A percentile compares a stretch with the other conserved stretches of the same genome.
phyloP scores from a whole-genome alignment of 2,329 filamentous ascomycete species.

The Aspergillus japonicus region DNA sequence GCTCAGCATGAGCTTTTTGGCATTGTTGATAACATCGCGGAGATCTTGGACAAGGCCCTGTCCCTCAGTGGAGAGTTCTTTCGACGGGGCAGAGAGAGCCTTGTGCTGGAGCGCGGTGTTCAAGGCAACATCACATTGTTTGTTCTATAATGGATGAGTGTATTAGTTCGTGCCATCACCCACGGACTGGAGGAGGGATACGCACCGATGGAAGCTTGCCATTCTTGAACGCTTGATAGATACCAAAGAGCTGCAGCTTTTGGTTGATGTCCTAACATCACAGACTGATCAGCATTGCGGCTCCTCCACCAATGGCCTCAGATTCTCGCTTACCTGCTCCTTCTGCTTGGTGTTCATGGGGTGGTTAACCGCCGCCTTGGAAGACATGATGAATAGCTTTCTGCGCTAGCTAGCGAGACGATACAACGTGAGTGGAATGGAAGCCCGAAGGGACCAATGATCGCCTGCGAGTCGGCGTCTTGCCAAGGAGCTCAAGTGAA shows the following conservation, averaged over 20 bases:
- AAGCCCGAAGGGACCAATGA: neutral
- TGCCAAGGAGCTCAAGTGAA: neutral
- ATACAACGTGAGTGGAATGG: neutral
- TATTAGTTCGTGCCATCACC: neutral
- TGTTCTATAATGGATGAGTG: conserved; percentile 60
- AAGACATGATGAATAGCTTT: conserved; percentile 6
- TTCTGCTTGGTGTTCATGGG: conserved; percentile 11
- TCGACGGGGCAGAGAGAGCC: conserved; percentile 67
- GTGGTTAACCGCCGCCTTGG: conserved; percentile 8
- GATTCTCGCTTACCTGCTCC: conserved; percentile 39
- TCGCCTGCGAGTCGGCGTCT: neutral
- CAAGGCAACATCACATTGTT: conserved; percentile 91
- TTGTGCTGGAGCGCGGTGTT: conserved; percentile 80
- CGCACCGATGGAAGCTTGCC: conserved; percentile 88
- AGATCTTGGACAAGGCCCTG: conserved; percentile 74
- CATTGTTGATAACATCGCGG: conserved; percentile 74
- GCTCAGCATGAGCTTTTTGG: conserved; percentile 79
- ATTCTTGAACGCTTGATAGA: conserved; percentile 76
- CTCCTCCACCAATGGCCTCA: neutral
- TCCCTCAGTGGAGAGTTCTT: conserved; percentile 79
- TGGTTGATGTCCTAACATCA: conserved; percentile 68
- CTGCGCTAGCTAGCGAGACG: neutral
- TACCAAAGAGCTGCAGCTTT: conserved; percentile 94
- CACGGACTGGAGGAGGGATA: conserved; percentile 49
- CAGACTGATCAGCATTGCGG: neutral